phyloP scores from a whole-genome alignment of 441 rosid species.

The Bocquillonia castaneifolia region DNA sequence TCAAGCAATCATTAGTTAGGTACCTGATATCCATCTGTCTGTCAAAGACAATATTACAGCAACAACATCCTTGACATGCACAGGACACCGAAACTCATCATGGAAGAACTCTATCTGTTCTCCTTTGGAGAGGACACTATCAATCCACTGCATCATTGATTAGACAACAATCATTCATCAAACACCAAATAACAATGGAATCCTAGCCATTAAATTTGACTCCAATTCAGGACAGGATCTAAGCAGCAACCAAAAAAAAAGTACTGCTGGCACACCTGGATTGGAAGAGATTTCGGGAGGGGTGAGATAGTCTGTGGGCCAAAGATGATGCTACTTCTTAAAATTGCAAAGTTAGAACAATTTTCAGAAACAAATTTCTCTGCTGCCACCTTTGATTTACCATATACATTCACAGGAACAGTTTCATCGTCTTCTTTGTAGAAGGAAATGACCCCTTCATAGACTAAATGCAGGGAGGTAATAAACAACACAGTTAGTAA shows the following conservation, averaged over 20 bases:
- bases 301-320: conserved; percentile 88
- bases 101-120: conserved; percentile 60
- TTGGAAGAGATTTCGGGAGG: conserved; percentile 73
- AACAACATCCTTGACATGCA: conserved; percentile 76
- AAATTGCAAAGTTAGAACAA: conserved; percentile 55
- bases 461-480: conserved; percentile 38
- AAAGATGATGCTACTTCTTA: conserved; percentile 79
- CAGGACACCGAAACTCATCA: conserved; percentile 85
- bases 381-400: conserved; percentile 79
- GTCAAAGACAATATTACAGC: conserved; percentile 38
- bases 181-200: background rate
- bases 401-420: conserved; percentile 71
- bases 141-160: conserved; percentile 77
- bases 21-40: conserved; percentile 60
- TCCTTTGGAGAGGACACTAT: conserved; percentile 61
- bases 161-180: conserved; percentile 9
- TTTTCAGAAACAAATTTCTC: conserved; percentile 59
- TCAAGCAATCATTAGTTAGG: conserved; percentile 2
- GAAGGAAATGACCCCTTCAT: conserved; percentile 70
- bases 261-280: too few species aligned
- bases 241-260: too few species aligned
- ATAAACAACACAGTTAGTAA: background rate
- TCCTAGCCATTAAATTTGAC: background rate
- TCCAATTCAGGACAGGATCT: too few species aligned
- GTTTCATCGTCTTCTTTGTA: conserved; percentile 85